Evolutionary conservation across 441 rosid species (phyloP), one percentile per base, ranked within the genome.

Genomic region (Isatis lusitanica): DNA sequence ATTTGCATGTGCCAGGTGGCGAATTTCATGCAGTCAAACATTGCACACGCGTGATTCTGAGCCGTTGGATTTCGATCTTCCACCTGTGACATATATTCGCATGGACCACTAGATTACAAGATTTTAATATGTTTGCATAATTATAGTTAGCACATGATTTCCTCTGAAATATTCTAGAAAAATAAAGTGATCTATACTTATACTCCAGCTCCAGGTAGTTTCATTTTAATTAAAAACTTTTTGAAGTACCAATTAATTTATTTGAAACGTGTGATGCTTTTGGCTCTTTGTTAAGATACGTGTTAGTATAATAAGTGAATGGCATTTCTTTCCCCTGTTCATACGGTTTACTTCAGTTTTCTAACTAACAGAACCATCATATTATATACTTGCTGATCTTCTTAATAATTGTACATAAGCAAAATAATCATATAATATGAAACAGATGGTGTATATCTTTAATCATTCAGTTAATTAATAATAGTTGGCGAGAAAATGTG

Each of bases 41-140:
- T 12, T 64, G 79, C 75, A 64, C 80, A 65, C 75, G 76, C 62
- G n/a, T 70, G 67, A 63, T 16, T 61, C 3, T 15, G 18, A 47
- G 59, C 64, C 70, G 74, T 69, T 46, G 43, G 66, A 69, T 69
- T 36, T 43, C 5, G 67, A 70, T 70, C 44, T 10, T 53, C 56
- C 61, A 65, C 40, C 16, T 13, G 48, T 70, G 76, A 71, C 80
- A 58, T 43, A 77, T 71, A 77, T 77, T 71, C 76, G 68, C 15
- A 71, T 59, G 76, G 76, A 60, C 80, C 73, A 77, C 64, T 66
- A 71, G 63, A 71, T 70, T 48, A 39, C 56, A 48, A 1, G 69
- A 64, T 64, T 70, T 48, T 64, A 70, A 57, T 39, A 61, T 56
- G 75, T 76, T 57, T 70, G 35, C 57, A 70, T 57, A 15, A 77